Conservation (phyloP, 1,284 basidiomycete genomes). For the Puccinia coronata region DNA sequence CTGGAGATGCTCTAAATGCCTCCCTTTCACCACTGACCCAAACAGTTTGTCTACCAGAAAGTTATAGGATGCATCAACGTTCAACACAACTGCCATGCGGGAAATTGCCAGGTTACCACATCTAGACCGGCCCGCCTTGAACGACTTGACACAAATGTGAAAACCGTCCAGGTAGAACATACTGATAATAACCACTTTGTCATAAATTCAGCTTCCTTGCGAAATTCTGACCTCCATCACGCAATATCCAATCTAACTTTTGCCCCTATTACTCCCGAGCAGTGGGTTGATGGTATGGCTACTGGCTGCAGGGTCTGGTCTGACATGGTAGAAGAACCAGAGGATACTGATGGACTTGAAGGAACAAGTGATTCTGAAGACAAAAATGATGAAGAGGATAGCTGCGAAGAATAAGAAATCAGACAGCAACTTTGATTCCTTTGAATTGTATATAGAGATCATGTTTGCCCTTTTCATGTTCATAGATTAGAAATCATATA, state of each 20-base stretch:
- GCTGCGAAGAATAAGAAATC: too few relatives aligned
- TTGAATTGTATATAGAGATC: too few relatives aligned
- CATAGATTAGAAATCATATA: too few relatives aligned
- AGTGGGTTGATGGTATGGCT: too few relatives aligned
- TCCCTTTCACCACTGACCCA: not conserved
- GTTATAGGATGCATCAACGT: not conserved
- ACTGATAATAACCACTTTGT: not conserved
- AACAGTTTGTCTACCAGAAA: not conserved
- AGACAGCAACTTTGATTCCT: too few relatives aligned
- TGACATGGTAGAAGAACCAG: too few relatives aligned
- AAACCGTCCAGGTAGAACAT: not conserved
- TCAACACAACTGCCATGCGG: not conserved
- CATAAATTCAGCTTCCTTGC: not conserved
- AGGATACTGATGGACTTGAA: too few relatives aligned
- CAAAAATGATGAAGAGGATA: too few relatives aligned
- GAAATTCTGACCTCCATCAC: not conserved
- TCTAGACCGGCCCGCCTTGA: not conserved
- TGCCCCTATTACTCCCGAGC: too few relatives aligned
- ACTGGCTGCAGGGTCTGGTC: too few relatives aligned
- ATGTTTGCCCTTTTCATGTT: too few relatives aligned
- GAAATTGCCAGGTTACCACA: not conserved
- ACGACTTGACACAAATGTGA: not conserved
- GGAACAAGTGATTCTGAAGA: too few relatives aligned
- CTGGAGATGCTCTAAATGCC: not conserved
- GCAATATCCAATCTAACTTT: not conserved